Base-by-base conservation (phyloP, 2,329 filamentous ascomycete species). In the Beauveria bassiana region DNA sequence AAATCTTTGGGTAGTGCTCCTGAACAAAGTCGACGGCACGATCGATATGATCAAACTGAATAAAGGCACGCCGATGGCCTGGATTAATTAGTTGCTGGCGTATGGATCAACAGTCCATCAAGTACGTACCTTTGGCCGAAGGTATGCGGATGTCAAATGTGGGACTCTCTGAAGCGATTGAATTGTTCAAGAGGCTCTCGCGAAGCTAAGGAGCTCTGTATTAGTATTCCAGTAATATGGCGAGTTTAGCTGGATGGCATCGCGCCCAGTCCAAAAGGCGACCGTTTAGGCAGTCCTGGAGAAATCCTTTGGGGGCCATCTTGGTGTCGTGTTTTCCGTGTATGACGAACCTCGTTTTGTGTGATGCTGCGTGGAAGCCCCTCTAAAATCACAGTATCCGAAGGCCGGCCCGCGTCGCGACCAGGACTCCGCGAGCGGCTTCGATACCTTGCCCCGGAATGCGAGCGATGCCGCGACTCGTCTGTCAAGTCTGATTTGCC, bases 351-450 rank as follows among this genome's bases (percentile, higher is more conserved):
- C 73, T 83, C 79, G 69, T 76, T 75, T 70, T 79, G 74, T 62
- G 78, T 78, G 63, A 82, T 73, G 61, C 77, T 77, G 62, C 73
- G 69, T 38, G 81, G 79, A 61, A 85, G 66, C 59, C 81, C 81
- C 67, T 85, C 82, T 49, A 85, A 72, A 59, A 85, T 82, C 57
- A 85, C 74, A 40, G 79, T 82, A 64, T 81, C 76, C 65, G 75
- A 80, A 38, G 79, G 79, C 62, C 67, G 68, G 54, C 76, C 76
- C 31, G 75, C 73, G 52, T 76, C 74, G 54, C 70, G 71, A 40
- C 65, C 70, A 40, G 70, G 74, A 61, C 72, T 76, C 28, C 66
- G 68, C 31, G 74, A 76, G 10, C 69, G 69, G 61, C 72, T 73
- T 46, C 71, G 66, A 58, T 70, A 42, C 8, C 61, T 34, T 16